Evolutionary conservation across 1,139 yeast species (phyloP), one percentile per base, ranked within the genome.

Genomic region (Ashbya aceris): DNA sequence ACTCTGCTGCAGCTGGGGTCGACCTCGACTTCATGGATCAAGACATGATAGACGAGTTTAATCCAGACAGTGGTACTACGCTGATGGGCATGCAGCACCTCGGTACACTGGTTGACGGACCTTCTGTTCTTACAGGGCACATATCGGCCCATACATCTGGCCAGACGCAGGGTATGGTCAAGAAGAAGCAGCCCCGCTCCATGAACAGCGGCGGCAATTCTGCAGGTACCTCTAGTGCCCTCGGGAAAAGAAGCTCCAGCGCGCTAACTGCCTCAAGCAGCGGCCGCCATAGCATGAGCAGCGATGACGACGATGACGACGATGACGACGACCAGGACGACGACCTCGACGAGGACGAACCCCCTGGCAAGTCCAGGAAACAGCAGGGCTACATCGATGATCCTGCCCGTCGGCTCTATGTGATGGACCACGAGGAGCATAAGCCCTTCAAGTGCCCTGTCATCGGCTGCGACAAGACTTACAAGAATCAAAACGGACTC

Each of bases 371-470:
- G 27, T 34, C 47, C 40, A 44, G 48, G 20, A 46, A 48, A 41
- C 77, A 73, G 50, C 74, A 75, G 45, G 79, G 80, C 66, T 82
- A 79, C 56, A 81, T 83, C 39, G 89, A 81, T 58, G 96, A 89
- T 62, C 98, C 97, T 0, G 96, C 96, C 1, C 76, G 97, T 50
- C 93, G 89, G 57, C 67, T 91, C 46, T 89, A 89, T 60, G 95
- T 87, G 36, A 80, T 85, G 72, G 96, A 89, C 63, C 82, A 82
- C 50, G 91, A 84, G 47, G 96, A 87, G 55, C 86, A 86, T 61
- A 83, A 91, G 63, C 98, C 99, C 17, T 91, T 83, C 69, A 87
- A 83, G 62, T 91, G 99, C 67, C 98, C 97, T 0, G 98, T 91
- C 33, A 84, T 87, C 58, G 98, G 98, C 6, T 91, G 99, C 66